Conservation (phyloP, 805 yeast genomes). For the Candida tallmaniae region DNA sequence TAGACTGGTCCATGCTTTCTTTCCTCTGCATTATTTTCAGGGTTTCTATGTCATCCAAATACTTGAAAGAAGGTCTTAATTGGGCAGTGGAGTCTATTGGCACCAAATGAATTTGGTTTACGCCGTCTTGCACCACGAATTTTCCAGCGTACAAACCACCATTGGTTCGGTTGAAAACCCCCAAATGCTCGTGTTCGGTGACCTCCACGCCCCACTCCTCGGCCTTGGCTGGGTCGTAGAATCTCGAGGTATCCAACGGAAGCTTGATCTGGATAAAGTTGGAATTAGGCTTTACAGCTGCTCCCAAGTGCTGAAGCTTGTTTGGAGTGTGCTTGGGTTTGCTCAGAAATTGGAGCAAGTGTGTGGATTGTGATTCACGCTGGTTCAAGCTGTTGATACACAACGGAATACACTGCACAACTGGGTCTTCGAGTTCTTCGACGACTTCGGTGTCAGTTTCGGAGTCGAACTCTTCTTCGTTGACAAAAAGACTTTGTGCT, state of each 20-base stretch:
- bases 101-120: constrained; percentile 49
- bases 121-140: constrained; percentile 15
- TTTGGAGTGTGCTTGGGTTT: constrained; percentile 36
- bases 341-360: constrained; percentile 49
- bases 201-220: constrained; percentile 61
- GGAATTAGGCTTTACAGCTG: constrained; percentile 58
- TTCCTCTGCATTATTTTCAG: constrained; percentile 37
- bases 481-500: constrained; percentile 6
- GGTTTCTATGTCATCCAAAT: constrained; percentile 60
- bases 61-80: constrained; percentile 74
- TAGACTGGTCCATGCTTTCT: constrained; percentile 28
- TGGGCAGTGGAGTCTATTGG: constrained; percentile 70
- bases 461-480: constrained; percentile 3
- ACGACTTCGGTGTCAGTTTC: constrained; percentile 6
- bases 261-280: constrained; percentile 69
- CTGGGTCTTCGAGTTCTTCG: constrained; percentile 30
- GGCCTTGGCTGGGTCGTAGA: constrained; percentile 62
- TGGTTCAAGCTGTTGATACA: constrained; percentile 21
- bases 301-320: constrained; percentile 22
- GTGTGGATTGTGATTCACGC: constrained; percentile 20
- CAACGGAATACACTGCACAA: constrained; percentile 36
- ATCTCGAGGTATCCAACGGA: constrained; percentile 64
- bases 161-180: constrained; percentile 55
- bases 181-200: constrained; percentile 59
- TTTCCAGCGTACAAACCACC: constrained; percentile 42